Evolutionary conservation across 2,329 filamentous ascomycete species (phyloP).

Genomic region (Aureobasidium sp.): DNA sequence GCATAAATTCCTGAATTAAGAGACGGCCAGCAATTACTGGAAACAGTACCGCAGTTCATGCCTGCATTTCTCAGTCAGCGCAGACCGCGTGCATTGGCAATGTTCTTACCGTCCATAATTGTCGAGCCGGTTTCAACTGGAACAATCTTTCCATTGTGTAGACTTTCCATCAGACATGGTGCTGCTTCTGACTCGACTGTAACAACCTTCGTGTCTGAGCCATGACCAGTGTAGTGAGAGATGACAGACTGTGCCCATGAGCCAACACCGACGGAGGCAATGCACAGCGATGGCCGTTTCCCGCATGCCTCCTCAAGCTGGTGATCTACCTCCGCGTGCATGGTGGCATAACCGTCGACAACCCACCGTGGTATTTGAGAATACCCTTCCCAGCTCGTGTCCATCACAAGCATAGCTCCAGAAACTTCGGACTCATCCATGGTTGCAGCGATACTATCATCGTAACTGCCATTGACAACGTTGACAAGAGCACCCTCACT

Average conservation of each 20-base stretch:
- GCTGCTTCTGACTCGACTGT: slow-evolving; percentile 63
- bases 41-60: slow-evolving; percentile 62
- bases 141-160: slow-evolving; percentile 39
- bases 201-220: slow-evolving; percentile 36
- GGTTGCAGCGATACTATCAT: slow-evolving; percentile 49
- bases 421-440: slow-evolving; percentile 32
- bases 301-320: slow-evolving; percentile 40
- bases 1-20: slow-evolving; percentile 52
- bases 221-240: slow-evolving; percentile 48
- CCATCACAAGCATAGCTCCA: slow-evolving; percentile 53
- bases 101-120: slow-evolving; percentile 54
- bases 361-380: slow-evolving; percentile 63
- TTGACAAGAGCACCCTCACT: slow-evolving; percentile 56
- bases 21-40: slow-evolving; percentile 54
- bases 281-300: slow-evolving; percentile 33
- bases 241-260: slow-evolving; percentile 63
- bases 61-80: slow-evolving; percentile 16
- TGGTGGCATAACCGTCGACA: slow-evolving; percentile 67
- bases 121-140: slow-evolving; percentile 49
- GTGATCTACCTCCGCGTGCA: slow-evolving; percentile 58
- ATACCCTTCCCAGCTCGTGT: slow-evolving; percentile 59
- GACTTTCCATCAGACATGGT: slow-evolving; percentile 47
- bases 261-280: slow-evolving; percentile 64
- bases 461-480: slow-evolving; percentile 50
- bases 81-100: background rate